phyloP scores from a whole-genome alignment of 2,329 filamentous ascomycete genomes.

The Trichoderma afroharzianum region DNA sequence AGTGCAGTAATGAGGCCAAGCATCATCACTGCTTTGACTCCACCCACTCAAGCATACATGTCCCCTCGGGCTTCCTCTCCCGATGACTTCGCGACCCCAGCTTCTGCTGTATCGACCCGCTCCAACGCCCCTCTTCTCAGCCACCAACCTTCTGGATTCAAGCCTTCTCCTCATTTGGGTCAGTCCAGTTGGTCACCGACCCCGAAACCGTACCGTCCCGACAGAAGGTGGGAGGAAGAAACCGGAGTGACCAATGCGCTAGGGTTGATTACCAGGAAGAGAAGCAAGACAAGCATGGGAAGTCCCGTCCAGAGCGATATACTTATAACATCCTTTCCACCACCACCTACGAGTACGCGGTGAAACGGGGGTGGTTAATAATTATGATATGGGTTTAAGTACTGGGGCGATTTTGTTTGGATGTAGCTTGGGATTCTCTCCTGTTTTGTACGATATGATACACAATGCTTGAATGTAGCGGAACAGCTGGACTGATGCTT shows the following conservation, averaged over 20 bases:
- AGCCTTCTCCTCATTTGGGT: slow-evolving; percentile 21
- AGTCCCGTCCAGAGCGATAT: slow-evolving; percentile 7
- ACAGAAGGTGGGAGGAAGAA: slow-evolving; percentile 11
- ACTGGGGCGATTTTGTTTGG: not conserved
- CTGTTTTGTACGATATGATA: not conserved
- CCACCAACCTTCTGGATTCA: slow-evolving; percentile 21
- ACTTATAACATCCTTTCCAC: slow-evolving; percentile 37
- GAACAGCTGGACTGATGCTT: not conserved
- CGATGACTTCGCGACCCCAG: slow-evolving; percentile 29
- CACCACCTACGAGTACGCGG: slow-evolving; percentile 33
- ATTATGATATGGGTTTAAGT: not conserved
- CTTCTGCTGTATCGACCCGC: slow-evolving; percentile 31
- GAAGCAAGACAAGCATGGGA: not conserved
- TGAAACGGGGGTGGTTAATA: not conserved
- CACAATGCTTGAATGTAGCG: not conserved
- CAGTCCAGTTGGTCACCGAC: slow-evolving; percentile 13
- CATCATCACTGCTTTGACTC: slow-evolving; percentile 22
- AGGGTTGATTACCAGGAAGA: slow-evolving; percentile 11
- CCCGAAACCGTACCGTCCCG: not conserved
- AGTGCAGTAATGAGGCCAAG: slow-evolving; percentile 17
- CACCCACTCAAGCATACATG: slow-evolving; percentile 19
- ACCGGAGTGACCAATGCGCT: not conserved
- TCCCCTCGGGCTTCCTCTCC: slow-evolving; percentile 16
- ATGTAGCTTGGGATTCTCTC: not conserved
- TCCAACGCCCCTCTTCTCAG: slow-evolving; percentile 36